phyloP scores from a whole-genome alignment of 345 rosid genomes.

The Kandelia obovata region DNA sequence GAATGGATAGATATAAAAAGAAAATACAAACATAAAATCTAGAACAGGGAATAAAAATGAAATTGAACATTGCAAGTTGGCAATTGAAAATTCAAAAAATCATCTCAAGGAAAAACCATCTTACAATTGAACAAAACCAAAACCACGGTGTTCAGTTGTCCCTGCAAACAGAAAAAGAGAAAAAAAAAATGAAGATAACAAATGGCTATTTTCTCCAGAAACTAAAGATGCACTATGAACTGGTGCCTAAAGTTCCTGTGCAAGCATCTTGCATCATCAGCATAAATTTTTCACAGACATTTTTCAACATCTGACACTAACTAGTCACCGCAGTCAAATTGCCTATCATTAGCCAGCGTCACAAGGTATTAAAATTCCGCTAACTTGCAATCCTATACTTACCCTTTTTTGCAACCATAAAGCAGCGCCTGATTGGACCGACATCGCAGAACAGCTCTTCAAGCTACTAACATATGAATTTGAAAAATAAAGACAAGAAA shows the following conservation, averaged over 20 bases:
- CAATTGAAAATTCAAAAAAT: background rate
- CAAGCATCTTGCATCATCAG: no score
- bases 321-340: background rate
- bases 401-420: constrained; percentile 83
- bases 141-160: constrained; percentile 73
- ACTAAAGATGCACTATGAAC: no score
- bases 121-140: constrained; percentile 80
- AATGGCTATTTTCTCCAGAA: no score
- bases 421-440: constrained; percentile 90
- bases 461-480: constrained; percentile 41
- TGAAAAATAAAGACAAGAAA: no score
- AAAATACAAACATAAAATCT: background rate
- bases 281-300: no score
- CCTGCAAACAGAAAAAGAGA: constrained; percentile 38
- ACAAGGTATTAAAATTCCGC: background rate
- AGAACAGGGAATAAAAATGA: background rate
- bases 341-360: background rate
- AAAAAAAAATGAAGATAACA: background rate
- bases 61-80: background rate
- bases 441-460: constrained; percentile 86
- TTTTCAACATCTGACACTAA: background rate
- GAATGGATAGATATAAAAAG: background rate
- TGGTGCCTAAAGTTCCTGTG: no score
- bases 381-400: background rate
- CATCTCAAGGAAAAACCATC: constrained; percentile 20